A percentile compares a stretch with the other conserved stretches of the same genome.
Conservation (phyloP, 768 basidiomycete species). For the Russula olivacea region DNA sequence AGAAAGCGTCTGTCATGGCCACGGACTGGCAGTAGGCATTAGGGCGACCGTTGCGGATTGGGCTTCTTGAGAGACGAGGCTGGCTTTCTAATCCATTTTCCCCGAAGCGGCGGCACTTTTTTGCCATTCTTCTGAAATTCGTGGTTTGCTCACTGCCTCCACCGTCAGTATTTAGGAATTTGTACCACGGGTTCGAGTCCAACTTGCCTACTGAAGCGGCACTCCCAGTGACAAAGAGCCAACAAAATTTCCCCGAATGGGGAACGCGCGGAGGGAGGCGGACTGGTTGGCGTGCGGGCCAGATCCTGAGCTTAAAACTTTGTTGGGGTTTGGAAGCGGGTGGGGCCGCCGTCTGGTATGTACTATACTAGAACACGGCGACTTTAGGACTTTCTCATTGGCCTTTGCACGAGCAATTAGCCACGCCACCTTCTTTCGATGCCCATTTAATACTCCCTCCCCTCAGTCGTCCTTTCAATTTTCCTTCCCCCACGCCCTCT, state of each 20-base stretch:
- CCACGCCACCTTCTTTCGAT: background rate
- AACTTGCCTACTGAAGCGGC: background rate
- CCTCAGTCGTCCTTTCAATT: background rate
- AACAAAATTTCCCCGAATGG: background rate
- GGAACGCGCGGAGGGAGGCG: background rate
- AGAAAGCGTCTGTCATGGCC: background rate
- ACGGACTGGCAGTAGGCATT: background rate
- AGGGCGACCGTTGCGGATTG: background rate
- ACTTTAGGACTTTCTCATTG: conserved; percentile 7
- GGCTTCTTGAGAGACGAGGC: background rate
- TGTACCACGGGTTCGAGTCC: background rate
- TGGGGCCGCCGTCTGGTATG: background rate
- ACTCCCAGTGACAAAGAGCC: background rate
- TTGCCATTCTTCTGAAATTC: background rate
- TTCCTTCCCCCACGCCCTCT: background rate
- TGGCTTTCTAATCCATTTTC: background rate
- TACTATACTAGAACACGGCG: conserved; percentile 5
- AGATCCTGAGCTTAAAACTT: background rate
- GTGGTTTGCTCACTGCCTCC: too few relatives aligned
- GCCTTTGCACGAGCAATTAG: background rate
- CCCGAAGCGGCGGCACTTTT: background rate
- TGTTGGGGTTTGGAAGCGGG: conserved; percentile 5
- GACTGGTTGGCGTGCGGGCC: background rate
- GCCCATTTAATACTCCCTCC: conserved; percentile 5
- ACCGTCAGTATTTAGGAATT: background rate